Evolutionary conservation across 768 basidiomycete species (phyloP).

Genomic region (Russula sp.): DNA sequence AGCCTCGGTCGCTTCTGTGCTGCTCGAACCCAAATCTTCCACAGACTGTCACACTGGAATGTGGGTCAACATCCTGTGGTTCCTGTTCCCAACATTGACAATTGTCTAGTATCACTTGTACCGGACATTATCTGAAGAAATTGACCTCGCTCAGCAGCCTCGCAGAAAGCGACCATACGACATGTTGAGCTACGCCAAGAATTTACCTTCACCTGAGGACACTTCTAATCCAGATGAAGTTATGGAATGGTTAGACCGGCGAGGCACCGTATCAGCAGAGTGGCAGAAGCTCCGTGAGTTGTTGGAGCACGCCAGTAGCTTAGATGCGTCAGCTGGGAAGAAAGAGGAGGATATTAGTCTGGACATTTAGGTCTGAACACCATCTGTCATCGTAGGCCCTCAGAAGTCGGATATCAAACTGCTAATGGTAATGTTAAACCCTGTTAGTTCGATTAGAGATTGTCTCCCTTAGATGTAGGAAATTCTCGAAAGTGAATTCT

Average conservation of each 20-base stretch:
- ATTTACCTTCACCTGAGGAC: constrained; percentile 60
- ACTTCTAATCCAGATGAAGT: constrained; percentile 71
- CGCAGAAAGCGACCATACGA: constrained; percentile 49
- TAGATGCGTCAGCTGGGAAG: constrained; percentile 52
- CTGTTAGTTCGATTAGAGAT: too few species aligned
- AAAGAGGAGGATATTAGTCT: constrained; percentile 42
- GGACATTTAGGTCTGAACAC: neutral
- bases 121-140: constrained; percentile 52
- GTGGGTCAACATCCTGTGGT: constrained; percentile 41
- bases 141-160: constrained; percentile 49
- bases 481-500: too few species aligned
- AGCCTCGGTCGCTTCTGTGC: constrained; percentile 81
- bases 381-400: neutral
- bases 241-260: constrained; percentile 76
- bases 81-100: neutral
- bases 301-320: constrained; percentile 68
- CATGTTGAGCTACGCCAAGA: constrained; percentile 52
- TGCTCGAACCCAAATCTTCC: constrained; percentile 60
- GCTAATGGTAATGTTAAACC: too few species aligned
- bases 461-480: too few species aligned
- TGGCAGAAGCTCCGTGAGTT: constrained; percentile 69
- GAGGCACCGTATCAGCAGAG: constrained; percentile 61
- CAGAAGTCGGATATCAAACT: neutral
- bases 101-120: constrained; percentile 59
- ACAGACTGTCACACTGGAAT: constrained; percentile 81